A percentile compares a stretch with the other conserved stretches of the same genome.
These are phyloP conservation scores for Paecilomyces sp. DNA, from an alignment of 2,329 filamentous ascomycete genomes.

Conservation along the genomic window DNA sequence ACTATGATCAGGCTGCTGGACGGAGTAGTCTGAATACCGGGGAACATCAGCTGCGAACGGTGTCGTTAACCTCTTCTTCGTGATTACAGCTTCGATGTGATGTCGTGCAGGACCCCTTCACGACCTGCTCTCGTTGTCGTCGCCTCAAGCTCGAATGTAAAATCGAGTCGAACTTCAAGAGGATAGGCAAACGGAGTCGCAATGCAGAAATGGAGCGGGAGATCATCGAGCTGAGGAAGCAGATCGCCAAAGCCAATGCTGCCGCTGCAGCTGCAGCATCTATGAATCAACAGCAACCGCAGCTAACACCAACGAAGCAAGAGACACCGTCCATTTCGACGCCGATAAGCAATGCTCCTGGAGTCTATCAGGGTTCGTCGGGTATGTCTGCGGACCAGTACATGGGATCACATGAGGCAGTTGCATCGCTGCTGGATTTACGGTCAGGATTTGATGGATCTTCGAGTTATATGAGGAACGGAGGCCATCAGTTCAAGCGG, in stretches of 20 bases:
- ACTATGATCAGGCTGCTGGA: neutral
- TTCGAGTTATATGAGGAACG: slow-evolving; percentile 40
- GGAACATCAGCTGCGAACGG: neutral
- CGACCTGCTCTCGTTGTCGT: slow-evolving; percentile 54
- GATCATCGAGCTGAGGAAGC: slow-evolving; percentile 44
- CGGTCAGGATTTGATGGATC: slow-evolving; percentile 38
- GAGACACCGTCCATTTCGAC: slow-evolving; percentile 20
- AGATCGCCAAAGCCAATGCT: slow-evolving; percentile 32
- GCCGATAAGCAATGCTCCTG: slow-evolving; percentile 23
- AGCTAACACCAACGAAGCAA: slow-evolving; percentile 18
- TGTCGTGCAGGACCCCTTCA: slow-evolving; percentile 58
- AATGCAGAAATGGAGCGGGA: slow-evolving; percentile 58
- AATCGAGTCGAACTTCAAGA: slow-evolving; percentile 63
- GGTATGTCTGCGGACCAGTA: slow-evolving; percentile 34
- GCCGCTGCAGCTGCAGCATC: slow-evolving; percentile 11
- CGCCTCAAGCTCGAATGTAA: slow-evolving; percentile 58
- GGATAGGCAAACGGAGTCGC: slow-evolving; percentile 59
- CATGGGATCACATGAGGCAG: slow-evolving; percentile 43
- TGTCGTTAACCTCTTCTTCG: neutral
- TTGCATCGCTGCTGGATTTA: slow-evolving; percentile 44
- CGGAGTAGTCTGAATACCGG: neutral
- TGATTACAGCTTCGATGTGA: slow-evolving; percentile 55
- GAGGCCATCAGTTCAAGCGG: slow-evolving; percentile 41
- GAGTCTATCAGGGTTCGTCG: slow-evolving; percentile 27
- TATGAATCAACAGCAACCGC: slow-evolving; percentile 14